These are phyloP conservation scores for Fusarium sp. DNA, from an alignment of 2,329 filamentous ascomycete species.

Conservation along the genomic window DNA sequence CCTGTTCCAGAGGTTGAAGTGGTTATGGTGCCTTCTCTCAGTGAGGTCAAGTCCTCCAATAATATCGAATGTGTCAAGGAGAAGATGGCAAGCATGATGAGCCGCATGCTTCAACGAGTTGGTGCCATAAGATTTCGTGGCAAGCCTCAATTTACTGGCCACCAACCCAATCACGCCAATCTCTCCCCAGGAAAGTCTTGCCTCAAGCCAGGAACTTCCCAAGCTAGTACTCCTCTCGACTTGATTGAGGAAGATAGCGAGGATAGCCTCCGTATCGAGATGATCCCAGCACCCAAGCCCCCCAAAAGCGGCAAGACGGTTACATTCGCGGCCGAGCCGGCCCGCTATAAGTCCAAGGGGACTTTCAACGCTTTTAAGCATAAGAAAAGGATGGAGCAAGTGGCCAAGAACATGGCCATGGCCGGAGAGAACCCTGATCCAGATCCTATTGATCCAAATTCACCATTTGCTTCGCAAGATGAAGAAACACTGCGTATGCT, in stretches of 20 bases:
- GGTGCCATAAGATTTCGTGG: not conserved
- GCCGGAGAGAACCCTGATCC: not conserved
- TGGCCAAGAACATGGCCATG: accelerated
- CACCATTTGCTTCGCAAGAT: not conserved
- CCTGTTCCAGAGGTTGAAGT: not conserved
- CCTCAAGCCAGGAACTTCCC: not conserved
- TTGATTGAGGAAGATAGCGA: not conserved
- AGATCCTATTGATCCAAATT: not conserved
- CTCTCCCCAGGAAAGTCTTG: not conserved
- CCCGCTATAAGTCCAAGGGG: not conserved
- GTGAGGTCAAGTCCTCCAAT: accelerated
- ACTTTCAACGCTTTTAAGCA: too few relatives aligned
- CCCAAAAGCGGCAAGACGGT: not conserved
- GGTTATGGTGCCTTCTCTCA: not conserved
- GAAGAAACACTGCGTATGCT: not conserved
- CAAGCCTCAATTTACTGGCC: not conserved
- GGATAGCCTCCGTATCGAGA: too few relatives aligned
- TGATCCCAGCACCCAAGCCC: not conserved
- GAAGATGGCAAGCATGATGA: accelerated
- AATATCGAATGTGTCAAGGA: too few relatives aligned
- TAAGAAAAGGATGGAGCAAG: too few relatives aligned
- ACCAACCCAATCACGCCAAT: not conserved
- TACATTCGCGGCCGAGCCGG: not conserved
- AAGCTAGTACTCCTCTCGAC: not conserved
- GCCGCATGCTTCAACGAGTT: not conserved